Percentiles rank a stretch among this genome's conserved stretches.
phyloP scores from a whole-genome alignment of 2,329 filamentous ascomycete genomes.

The Escovopsis sp. region DNA sequence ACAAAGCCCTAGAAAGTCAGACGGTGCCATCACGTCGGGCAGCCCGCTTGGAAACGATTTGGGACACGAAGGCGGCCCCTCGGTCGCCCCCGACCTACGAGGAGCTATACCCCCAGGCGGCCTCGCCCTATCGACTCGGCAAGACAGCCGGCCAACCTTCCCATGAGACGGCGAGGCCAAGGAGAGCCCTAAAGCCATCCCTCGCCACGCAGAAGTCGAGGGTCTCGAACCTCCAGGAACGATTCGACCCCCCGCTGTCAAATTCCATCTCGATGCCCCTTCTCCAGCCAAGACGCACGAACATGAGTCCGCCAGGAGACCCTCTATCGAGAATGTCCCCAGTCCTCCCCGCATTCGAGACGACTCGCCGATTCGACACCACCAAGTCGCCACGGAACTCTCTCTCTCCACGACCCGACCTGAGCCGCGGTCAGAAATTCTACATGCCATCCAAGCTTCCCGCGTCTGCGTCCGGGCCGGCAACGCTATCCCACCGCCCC shows the following conservation, averaged over 20 bases:
- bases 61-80: no score
- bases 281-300: constrained; percentile 3
- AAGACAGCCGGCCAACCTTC: neutral
- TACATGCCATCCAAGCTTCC: no score
- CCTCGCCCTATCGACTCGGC: neutral
- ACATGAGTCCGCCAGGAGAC: constrained; percentile 1
- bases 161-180: neutral
- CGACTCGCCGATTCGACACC: neutral
- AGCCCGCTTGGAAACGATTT: no score
- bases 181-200: neutral
- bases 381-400: neutral
- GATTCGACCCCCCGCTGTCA: constrained; percentile 8
- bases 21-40: no score
- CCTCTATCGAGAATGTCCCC: neutral
- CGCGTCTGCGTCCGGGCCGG: no score
- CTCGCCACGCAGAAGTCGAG: constrained; percentile 2
- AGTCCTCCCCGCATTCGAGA: neutral
- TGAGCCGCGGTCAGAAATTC: no score
- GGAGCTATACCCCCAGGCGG: neutral
- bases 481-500: no score
- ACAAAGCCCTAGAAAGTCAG: no score
- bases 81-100: neutral
- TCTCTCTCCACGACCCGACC: neutral
- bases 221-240: constrained; percentile 10
- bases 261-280: constrained; percentile 5